Conservation (phyloP, 371 early-diverging fungal species). For the Mortierella sp. region DNA sequence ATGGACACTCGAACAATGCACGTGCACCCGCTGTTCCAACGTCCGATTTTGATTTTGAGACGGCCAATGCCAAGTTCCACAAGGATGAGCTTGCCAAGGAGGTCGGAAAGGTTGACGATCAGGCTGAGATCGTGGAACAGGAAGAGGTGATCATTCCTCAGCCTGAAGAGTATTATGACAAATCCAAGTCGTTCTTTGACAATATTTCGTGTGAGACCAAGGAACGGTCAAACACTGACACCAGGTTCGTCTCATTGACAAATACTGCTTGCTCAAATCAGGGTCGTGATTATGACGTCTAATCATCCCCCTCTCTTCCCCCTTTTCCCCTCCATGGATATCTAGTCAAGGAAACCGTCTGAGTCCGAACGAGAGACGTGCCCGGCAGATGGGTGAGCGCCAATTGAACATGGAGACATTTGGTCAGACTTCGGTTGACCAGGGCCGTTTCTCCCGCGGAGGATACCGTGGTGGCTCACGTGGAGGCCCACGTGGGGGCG, state of each 20-base stretch:
- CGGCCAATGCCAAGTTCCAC: conserved; percentile 92
- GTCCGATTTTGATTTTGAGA: conserved; percentile 95
- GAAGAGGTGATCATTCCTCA: conserved; percentile 63
- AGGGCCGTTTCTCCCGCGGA: conserved; percentile 68
- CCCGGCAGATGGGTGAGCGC: conserved; percentile 86
- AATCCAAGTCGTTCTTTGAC: conserved; percentile 92
- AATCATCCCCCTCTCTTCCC: no score
- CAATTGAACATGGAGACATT: conserved; percentile 94
- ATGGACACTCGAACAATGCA: conserved; percentile 36
- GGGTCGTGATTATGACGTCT: background rate
- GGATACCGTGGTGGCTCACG: conserved; percentile 67
- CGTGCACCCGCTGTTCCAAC: conserved; percentile 75
- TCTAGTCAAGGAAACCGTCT: conserved; percentile 43
- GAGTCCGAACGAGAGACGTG: conserved; percentile 73
- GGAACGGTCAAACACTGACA: conserved; percentile 74
- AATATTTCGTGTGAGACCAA: conserved; percentile 97
- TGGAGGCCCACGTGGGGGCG: conserved; percentile 63
- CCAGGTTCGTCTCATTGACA: conserved; percentile 11
- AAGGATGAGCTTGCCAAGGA: conserved; percentile 82
- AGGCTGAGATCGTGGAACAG: conserved; percentile 59
- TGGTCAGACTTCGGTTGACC: conserved; percentile 84
- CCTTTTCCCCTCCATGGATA: background rate
- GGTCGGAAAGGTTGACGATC: conserved; percentile 53
- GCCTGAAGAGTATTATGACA: conserved; percentile 74
- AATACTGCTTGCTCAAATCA: background rate